These are phyloP conservation scores for Parastagonospora avenae DNA, from an alignment of 2,329 filamentous ascomycete species.

Conservation along the genomic window DNA sequence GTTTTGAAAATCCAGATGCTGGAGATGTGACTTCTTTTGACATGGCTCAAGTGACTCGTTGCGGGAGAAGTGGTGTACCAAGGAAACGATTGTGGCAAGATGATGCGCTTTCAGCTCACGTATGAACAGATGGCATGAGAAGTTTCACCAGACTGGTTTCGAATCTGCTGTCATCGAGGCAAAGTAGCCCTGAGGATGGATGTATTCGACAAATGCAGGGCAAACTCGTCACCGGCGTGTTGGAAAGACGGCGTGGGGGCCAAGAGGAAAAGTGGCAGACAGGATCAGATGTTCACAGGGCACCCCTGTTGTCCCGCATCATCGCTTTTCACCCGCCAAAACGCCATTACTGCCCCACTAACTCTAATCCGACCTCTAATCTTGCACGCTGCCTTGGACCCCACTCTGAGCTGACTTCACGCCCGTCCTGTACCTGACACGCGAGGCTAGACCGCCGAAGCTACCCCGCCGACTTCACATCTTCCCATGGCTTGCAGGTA, in stretches of 20 bases:
- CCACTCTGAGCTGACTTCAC: no score
- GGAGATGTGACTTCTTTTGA: slow-evolving; percentile 17
- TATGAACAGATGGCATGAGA: neutral
- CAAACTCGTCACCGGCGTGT: no score
- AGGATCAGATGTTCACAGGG: neutral
- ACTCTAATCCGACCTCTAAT: neutral
- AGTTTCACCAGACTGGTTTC: neutral
- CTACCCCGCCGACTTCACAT: slow-evolving; percentile 6
- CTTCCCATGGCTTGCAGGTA: slow-evolving; percentile 22
- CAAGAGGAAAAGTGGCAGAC: no score
- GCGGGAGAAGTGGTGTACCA: neutral
- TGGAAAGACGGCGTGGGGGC: no score
- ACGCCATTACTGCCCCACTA: slow-evolving; percentile 17
- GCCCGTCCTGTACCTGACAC: no score
- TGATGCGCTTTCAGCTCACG: no score
- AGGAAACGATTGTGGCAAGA: no score
- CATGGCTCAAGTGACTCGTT: neutral
- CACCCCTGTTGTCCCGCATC: slow-evolving; percentile 10
- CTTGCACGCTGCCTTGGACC: neutral
- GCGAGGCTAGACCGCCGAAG: no score
- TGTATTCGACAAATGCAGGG: neutral
- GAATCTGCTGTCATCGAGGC: no score
- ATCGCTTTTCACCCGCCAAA: slow-evolving; percentile 31
- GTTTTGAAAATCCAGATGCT: slow-evolving; percentile 35
- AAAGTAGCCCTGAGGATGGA: neutral